Base-by-base conservation (phyloP, 1,139 yeast species). In the Debaryomyces sp. region DNA sequence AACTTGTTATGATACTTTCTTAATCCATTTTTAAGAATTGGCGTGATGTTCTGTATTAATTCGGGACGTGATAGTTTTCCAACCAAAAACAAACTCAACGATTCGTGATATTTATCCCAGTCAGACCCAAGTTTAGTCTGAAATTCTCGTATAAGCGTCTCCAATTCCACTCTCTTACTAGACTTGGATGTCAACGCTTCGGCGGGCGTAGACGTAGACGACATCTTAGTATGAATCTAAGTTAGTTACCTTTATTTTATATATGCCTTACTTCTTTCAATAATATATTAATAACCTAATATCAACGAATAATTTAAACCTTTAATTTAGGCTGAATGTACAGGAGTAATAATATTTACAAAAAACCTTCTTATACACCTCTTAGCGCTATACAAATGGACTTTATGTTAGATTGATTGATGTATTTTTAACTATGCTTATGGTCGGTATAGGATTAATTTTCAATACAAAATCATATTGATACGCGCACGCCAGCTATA, bases 21-120 rank as follows among this genome's bases (percentile, higher is more conserved):
- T 44, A 75, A 60, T 43, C 78, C 75, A 46, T 75, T 71, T 50
- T 83, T 85, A 39, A 89, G 68, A 26, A 87, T 71, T 8, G 81
- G 81, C 21, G 72, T 70, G 22, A 89, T 74, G 32, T 71, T 81
- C 13, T 70, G 70, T 50, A 84, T 82, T 52, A 92, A 75, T 66
- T 94, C 99, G 30, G 70, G 68, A 51, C 97, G 77, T 5, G 96
- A 87, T 21, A 91, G 71, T 61, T 85, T 85, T 4, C 96, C 97
- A 45, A 89, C 80, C 35, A 92, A 75, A 58, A 89, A 92, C 46
- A 81, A 71, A 51, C 95, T 84, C 34, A 92, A 77, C 6, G 89
- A 78, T 52, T 86, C 89, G 54, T 96, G 94, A 66, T 92, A 92
- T 51, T 81, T 80, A 56, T 87, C 94, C 99, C 99, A 92, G 52